Conservation (phyloP, 2,329 filamentous ascomycete genomes). For the Metarhizium guizhouense region DNA sequence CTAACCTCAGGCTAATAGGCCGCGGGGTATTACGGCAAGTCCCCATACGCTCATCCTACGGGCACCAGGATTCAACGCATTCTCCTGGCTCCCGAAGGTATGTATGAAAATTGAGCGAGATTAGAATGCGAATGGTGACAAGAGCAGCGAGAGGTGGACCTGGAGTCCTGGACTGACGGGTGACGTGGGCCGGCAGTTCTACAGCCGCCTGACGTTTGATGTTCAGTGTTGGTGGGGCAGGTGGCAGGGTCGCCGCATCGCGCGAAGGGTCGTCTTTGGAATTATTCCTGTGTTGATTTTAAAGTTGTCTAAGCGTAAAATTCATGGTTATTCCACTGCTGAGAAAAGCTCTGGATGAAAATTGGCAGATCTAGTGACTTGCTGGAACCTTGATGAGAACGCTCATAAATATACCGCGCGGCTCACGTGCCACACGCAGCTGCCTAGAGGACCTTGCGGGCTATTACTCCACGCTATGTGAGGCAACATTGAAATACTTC, state of each 20-base stretch:
- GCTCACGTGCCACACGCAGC: too few relatives aligned
- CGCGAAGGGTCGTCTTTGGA: background rate
- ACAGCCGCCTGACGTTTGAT: background rate
- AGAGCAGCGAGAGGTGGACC: background rate
- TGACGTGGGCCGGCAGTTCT: conserved; percentile 1
- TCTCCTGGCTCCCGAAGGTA: background rate
- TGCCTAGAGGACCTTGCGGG: too few relatives aligned
- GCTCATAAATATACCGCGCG: too few relatives aligned
- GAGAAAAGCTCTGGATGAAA: background rate
- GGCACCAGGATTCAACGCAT: background rate
- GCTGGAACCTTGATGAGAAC: background rate
- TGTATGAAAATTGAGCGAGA: background rate
- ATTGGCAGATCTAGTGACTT: background rate
- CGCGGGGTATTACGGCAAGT: background rate
- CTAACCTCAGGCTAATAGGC: background rate
- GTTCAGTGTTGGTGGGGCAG: background rate
- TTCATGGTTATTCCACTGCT: background rate
- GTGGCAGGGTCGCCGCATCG: conserved; percentile 1
- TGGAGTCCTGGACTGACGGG: background rate
- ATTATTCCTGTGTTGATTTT: background rate
- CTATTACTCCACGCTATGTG: too few relatives aligned
- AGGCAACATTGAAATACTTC: too few relatives aligned
- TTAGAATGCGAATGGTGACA: background rate
- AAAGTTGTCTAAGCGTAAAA: background rate
- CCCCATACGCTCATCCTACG: conserved; percentile 1